Evolutionary conservation across 2,329 filamentous ascomycete species (phyloP).

Genomic region (Septoria linicola): DNA sequence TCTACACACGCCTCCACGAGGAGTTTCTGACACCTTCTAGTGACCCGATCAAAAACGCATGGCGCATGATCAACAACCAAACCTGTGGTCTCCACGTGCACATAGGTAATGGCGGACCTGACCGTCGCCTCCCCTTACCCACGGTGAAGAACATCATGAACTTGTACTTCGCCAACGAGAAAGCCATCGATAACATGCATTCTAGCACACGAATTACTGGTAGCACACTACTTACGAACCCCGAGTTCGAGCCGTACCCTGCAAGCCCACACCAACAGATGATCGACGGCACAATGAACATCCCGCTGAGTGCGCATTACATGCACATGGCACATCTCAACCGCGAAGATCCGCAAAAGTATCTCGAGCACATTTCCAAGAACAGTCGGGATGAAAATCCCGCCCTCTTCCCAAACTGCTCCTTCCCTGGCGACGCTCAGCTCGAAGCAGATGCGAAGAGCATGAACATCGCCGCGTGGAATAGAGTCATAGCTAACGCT

Average conservation of each 20-base stretch:
- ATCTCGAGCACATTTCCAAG: background rate
- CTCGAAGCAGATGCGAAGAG: background rate
- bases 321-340: background rate
- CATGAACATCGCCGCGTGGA: constrained; percentile 1
- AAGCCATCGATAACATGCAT: constrained; percentile 32
- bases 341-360: background rate
- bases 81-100: constrained; percentile 36
- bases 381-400: no score
- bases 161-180: constrained; percentile 33
- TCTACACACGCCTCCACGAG: constrained; percentile 18
- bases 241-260: background rate
- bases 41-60: constrained; percentile 1
- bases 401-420: background rate
- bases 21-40: constrained; percentile 10
- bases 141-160: constrained; percentile 35
- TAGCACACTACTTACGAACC: constrained; percentile 5
- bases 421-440: background rate
- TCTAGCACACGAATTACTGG: constrained; percentile 23
- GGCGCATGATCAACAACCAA: constrained; percentile 29
- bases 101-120: constrained; percentile 31
- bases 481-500: background rate
- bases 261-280: background rate
- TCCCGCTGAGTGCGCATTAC: background rate
- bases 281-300: background rate
- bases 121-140: constrained; percentile 24